Evolutionary conservation across 305 asterid genomes (phyloP).

Genomic region (Fraxinus baroniana): DNA sequence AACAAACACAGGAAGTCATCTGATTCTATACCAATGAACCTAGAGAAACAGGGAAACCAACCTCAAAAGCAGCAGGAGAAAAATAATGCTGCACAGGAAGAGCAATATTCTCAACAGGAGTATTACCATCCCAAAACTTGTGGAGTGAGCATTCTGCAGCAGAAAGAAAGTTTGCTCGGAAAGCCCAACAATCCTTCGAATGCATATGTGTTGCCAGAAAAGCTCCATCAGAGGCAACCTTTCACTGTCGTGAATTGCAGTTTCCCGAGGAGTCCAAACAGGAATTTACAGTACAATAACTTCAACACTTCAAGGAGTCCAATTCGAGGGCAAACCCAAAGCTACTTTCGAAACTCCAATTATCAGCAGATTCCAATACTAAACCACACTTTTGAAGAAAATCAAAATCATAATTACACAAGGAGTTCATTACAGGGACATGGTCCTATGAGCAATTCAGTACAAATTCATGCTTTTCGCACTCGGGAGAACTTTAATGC

Average conservation of each 20-base stretch:
- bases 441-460: constrained; percentile 15
- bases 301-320: neutral
- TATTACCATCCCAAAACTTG: constrained; percentile 4
- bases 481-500: constrained; percentile 3
- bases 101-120: constrained; percentile 17
- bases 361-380: neutral
- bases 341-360: constrained; percentile 3
- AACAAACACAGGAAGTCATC: neutral
- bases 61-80: constrained; percentile 15
- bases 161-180: constrained; percentile 8
- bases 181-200: constrained; percentile 19
- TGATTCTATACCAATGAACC: constrained; percentile 17
- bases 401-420: neutral
- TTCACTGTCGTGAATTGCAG: constrained; percentile 27
- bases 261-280: constrained; percentile 4
- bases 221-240: constrained; percentile 42
- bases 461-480: constrained; percentile 2
- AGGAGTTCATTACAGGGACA: constrained; percentile 8
- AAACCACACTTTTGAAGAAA: constrained; percentile 10
- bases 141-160: constrained; percentile 6
- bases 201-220: constrained; percentile 21
- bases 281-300: neutral
- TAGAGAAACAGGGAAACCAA: constrained; percentile 16
- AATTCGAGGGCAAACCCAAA: constrained; percentile 4
- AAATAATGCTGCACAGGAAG: neutral